A percentile compares a stretch with the other conserved stretches of the same genome.
phyloP scores from a whole-genome alignment of 2,329 filamentous ascomycete genomes.

The Cordyceps fumosorosea region DNA sequence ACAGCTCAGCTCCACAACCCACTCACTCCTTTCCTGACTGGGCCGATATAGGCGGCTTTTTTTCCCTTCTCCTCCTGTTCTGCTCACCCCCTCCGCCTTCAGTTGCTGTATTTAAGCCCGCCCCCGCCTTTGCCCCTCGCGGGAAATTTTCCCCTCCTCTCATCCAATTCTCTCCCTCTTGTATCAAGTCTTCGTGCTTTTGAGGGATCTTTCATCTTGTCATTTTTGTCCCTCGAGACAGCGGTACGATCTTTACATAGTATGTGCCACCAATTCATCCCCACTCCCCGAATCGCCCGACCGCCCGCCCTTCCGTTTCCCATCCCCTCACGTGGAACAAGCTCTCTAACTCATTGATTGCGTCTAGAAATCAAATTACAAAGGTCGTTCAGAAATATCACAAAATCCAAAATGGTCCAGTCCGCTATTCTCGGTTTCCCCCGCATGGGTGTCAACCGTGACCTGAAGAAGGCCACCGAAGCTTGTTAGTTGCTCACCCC shows the following conservation, averaged over 20 bases:
- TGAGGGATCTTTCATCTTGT: constrained; percentile 4
- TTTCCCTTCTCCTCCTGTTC: not conserved
- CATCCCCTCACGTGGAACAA: not conserved
- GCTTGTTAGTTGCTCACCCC: constrained; percentile 53
- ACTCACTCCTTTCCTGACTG: not conserved
- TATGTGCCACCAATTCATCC: not conserved
- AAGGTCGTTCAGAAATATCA: constrained; percentile 12
- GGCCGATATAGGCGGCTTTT: not conserved
- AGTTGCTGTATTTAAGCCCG: constrained; percentile 6
- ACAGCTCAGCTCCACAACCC: too few species aligned
- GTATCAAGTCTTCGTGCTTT: constrained; percentile 3
- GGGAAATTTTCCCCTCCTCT: constrained; percentile 1
- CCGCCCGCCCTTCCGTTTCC: not conserved
- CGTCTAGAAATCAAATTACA: not conserved
- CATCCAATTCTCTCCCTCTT: constrained; percentile 1
- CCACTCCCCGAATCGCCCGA: not conserved
- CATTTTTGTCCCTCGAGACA: constrained; percentile 2
- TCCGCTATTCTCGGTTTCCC: constrained; percentile 92
- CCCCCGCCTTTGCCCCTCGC: constrained; percentile 3
- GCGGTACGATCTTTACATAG: not conserved
- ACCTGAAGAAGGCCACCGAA: constrained; percentile 99
- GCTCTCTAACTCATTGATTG: not conserved
- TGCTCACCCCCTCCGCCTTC: constrained; percentile 10
- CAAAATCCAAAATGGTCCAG: constrained; percentile 51
- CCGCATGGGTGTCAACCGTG: constrained; percentile 95